These are phyloP conservation scores for Dillenia turbinata DNA, from an alignment of 164 flowering plant genomes.

Conservation along the genomic window DNA sequence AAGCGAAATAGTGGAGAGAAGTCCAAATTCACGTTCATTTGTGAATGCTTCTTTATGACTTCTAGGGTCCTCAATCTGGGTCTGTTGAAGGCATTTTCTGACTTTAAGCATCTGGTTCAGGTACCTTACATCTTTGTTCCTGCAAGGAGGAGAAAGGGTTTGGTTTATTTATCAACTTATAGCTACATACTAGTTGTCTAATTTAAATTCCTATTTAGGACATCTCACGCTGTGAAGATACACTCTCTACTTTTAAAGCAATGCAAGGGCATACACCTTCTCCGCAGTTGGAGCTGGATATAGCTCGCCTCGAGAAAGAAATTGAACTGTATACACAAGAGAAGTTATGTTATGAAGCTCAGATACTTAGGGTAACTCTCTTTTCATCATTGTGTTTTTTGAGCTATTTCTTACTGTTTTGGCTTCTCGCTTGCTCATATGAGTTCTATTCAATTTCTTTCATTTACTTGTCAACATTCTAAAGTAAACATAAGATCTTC, in stretches of 20 bases:
- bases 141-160: too few relatives aligned
- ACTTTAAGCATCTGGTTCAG: slow-evolving; percentile 92
- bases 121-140: slow-evolving; percentile 23
- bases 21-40: slow-evolving; percentile 64
- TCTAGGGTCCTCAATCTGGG: slow-evolving; percentile 96
- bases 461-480: too few relatives aligned
- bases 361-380: slow-evolving; percentile 69
- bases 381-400: background rate
- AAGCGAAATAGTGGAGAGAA: slow-evolving; percentile 39
- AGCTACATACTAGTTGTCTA: background rate
- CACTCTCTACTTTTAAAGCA: slow-evolving; percentile 57
- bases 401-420: background rate
- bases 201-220: slow-evolving; percentile 39
- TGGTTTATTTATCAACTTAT: background rate
- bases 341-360: slow-evolving; percentile 93
- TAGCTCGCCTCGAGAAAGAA: slow-evolving; percentile 81
- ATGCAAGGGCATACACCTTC: slow-evolving; percentile 68
- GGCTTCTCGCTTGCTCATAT: background rate
- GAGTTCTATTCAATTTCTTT: too few relatives aligned
- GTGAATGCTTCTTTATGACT: slow-evolving; percentile 99
- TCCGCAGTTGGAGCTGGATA: slow-evolving; percentile 61
- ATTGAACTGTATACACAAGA: slow-evolving; percentile 76
- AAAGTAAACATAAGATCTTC: background rate
- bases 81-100: slow-evolving; percentile 83
- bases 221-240: slow-evolving; percentile 79